Base-by-base conservation (phyloP, 176 grass and related monocot species). In the Miscanthus lutarioriparius region DNA sequence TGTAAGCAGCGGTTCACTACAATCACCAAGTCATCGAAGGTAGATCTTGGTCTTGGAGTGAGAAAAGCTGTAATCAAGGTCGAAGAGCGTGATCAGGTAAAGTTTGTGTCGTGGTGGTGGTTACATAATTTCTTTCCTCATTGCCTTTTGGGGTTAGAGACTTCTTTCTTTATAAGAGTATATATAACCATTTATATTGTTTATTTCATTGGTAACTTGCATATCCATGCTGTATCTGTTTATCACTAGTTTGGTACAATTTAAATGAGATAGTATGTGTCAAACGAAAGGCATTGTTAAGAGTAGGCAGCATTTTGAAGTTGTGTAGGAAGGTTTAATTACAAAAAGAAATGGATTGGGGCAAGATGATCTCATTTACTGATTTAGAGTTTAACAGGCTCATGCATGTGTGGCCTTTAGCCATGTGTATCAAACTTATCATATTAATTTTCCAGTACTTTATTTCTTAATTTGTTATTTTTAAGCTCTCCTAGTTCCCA, bases 11-110 rank as follows among this genome's bases (percentile, higher is more conserved):
- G 93, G 62, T 98, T 98, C 77, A 89, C 70, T n/a, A 95, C 87
- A 14, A 94, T 98, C 78, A 94, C 96, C 48, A 98, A 94, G 87
- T 89, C 86, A 11, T 92, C 93, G 3, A 93, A 90, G 56, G 83
- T 64, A 15, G 89, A 92, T 93, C 77, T 82, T 51, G 78, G 80
- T 37, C 83, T 89, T 78, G 86, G 88, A 43, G 33, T 77, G 23
- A 84, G 82, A 63, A 93, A 88, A 69, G 59, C 90, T 81, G 88
- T 95, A 80, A 92, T 98, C 61, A 90, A 37, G 74, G 89, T 98
- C 14, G 87, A 92, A 80, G 87, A 92, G 67, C 93, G 91, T 56
- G 93, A 98, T 75, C 96, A 98, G 93, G 96, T 98, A 93, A 79
- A 15, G 58, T 26, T 75, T 78, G 26, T 85, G 79, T 35, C 72